A percentile compares a stretch with the other conserved stretches of the same genome.
Conservation (phyloP, 202 grass and related monocot species). For the Brachypodium distachyon region DNA sequence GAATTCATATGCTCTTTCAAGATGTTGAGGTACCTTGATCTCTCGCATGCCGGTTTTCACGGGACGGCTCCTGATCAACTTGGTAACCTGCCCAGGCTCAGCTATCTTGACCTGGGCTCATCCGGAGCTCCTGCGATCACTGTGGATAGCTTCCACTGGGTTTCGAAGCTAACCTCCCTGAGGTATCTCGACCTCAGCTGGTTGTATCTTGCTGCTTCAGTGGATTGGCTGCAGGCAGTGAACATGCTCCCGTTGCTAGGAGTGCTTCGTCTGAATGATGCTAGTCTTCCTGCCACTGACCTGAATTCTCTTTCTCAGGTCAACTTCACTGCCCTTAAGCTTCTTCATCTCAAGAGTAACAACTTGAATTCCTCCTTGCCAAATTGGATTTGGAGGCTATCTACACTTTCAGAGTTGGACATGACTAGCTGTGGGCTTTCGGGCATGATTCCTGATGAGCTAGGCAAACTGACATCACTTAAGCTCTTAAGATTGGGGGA, state of each 20-base stretch:
- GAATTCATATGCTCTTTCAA: constrained; percentile 27
- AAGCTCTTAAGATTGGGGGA: neutral
- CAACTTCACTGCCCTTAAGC: constrained; percentile 19
- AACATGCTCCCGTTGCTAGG: constrained; percentile 23
- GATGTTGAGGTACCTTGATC: constrained; percentile 29
- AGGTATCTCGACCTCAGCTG: constrained; percentile 24
- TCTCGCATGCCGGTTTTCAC: neutral
- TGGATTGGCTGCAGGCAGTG: constrained; percentile 28
- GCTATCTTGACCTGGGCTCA: neutral
- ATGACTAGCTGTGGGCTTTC: neutral
- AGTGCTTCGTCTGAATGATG: constrained; percentile 12
- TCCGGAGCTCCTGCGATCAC: neutral
- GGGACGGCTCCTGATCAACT: constrained; percentile 8
- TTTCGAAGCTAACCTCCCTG: constrained; percentile 15
- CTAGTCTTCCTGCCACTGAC: constrained; percentile 12
- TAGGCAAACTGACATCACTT: constrained; percentile 9
- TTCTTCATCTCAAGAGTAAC: constrained; percentile 14
- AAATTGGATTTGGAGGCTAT: constrained; percentile 29
- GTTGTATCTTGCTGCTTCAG: neutral
- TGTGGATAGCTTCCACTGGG: neutral
- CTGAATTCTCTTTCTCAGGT: neutral
- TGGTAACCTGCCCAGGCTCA: constrained; percentile 30
- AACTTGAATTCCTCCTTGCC: constrained; percentile 20
- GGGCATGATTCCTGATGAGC: neutral
- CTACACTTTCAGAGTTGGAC: constrained; percentile 15